Conservation (phyloP, 2,329 filamentous ascomycete genomes). For the Hawksworthiomyces lignivorus region DNA sequence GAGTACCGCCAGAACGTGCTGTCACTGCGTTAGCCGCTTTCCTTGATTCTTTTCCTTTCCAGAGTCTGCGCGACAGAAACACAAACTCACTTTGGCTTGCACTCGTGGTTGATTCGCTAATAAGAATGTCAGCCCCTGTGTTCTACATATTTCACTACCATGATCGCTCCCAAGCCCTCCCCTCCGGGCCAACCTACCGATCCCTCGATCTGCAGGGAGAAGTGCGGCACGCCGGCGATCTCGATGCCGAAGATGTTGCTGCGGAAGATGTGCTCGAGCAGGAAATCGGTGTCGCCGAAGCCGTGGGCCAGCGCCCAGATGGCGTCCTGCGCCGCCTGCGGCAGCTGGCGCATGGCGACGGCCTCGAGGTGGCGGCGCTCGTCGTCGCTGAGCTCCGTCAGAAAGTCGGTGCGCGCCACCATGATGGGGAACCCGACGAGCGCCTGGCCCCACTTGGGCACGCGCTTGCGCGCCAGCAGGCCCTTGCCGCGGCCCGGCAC, state of each 20-base stretch:
- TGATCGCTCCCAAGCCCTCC: no score
- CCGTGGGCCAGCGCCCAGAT: slow-evolving; percentile 17
- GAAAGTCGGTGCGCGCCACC: slow-evolving; percentile 17
- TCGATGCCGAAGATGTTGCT: slow-evolving; percentile 23
- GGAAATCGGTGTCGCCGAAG: slow-evolving; percentile 6
- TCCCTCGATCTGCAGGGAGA: slow-evolving; percentile 17
- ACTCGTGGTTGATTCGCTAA: slow-evolving; percentile 20
- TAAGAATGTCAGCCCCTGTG: no score
- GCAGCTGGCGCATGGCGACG: slow-evolving; percentile 15
- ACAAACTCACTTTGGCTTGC: slow-evolving; percentile 16
- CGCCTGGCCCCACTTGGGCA: slow-evolving; percentile 14
- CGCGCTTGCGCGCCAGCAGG: slow-evolving; percentile 14
- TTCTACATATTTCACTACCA: no score
- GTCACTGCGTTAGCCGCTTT: no score
- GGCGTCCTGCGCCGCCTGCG: slow-evolving; percentile 8
- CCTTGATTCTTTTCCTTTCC: no score
- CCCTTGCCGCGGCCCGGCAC: slow-evolving; percentile 19
- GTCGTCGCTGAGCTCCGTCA: slow-evolving; percentile 8
- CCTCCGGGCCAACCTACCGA: slow-evolving; percentile 18
- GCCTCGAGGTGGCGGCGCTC: slow-evolving; percentile 15
- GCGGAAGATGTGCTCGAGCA: slow-evolving; percentile 18
- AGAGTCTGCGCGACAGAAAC: no score
- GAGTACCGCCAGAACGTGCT: slow-evolving; percentile 19
- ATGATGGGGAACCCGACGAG: slow-evolving; percentile 19
- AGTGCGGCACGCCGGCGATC: slow-evolving; percentile 18